phyloP scores from a whole-genome alignment of 176 grass and related monocot genomes.

The Cenchrus purpureus region DNA sequence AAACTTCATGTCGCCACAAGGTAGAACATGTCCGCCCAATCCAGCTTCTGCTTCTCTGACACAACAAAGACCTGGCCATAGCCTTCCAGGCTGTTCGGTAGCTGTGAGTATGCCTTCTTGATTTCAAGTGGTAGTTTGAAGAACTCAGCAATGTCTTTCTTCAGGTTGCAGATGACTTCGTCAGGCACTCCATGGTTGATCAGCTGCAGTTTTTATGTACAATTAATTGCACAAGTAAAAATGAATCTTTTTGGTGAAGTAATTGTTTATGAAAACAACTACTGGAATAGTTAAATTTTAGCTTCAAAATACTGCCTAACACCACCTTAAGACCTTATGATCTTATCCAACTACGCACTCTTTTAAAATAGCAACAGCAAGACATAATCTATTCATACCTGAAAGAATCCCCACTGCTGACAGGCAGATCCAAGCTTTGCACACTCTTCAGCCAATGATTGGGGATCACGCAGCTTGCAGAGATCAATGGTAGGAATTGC shows the following conservation, averaged over 20 bases:
- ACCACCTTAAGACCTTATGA: background rate
- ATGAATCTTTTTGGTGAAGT: background rate
- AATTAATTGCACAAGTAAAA: background rate
- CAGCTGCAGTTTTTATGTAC: constrained; percentile 32
- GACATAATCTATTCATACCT: constrained; percentile 40
- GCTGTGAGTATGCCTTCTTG: constrained; percentile 28
- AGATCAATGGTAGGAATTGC: constrained; percentile 58
- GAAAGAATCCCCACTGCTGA: constrained; percentile 70
- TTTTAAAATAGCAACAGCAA: background rate
- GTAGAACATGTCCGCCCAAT: constrained; percentile 53
- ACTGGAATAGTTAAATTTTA: background rate
- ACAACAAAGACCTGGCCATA: constrained; percentile 55
- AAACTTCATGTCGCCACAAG: constrained; percentile 8
- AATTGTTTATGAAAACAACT: background rate
- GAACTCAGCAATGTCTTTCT: constrained; percentile 41
- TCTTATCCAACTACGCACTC: background rate
- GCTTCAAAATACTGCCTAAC: background rate
- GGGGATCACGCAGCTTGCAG: constrained; percentile 40
- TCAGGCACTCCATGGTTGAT: constrained; percentile 53
- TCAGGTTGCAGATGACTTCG: constrained; percentile 40
- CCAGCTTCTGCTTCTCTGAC: constrained; percentile 56
- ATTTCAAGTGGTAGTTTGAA: constrained; percentile 39
- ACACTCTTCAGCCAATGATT: constrained; percentile 36
- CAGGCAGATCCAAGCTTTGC: constrained; percentile 48
- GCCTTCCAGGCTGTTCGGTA: constrained; percentile 27